Percentiles rank a stretch among this genome's conserved stretches.
phyloP scores from a whole-genome alignment of 805 yeast genomes.

The Jamesozyma gamospora region DNA sequence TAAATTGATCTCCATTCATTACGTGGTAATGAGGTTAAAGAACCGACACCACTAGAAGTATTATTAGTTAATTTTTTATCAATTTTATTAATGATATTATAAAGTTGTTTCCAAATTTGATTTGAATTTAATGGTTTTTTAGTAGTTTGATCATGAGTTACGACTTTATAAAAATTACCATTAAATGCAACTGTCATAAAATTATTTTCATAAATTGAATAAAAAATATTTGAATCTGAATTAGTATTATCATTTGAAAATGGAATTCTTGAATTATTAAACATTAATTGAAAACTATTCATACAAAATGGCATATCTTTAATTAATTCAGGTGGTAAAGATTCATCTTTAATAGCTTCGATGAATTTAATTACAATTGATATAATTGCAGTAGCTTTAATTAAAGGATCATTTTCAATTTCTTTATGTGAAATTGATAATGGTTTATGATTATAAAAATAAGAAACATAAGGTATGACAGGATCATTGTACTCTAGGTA shows the following conservation, averaged over 20 bases:
- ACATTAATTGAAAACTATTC: conserved; percentile 87
- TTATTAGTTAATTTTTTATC: conserved; percentile 3
- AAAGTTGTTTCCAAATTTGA: conserved; percentile 49
- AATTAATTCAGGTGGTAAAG: conserved; percentile 69
- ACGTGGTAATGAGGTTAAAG: conserved; percentile 74
- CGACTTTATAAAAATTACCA: conserved; percentile 72
- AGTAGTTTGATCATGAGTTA: conserved; percentile 38
- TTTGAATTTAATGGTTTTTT: conserved; percentile 34
- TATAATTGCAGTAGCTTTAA: conserved; percentile 68
- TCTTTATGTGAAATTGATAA: conserved; percentile 30
- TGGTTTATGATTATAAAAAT: conserved; percentile 78
- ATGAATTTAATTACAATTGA: conserved; percentile 60
- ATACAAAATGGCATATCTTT: conserved; percentile 82
- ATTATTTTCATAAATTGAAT: conserved; percentile 40
- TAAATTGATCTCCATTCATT: conserved; percentile 67
- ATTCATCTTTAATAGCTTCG: conserved; percentile 54
- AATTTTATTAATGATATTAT: conserved; percentile 36
- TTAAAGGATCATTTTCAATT: conserved; percentile 53
- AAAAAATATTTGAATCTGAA: conserved; percentile 49
- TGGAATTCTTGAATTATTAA: conserved; percentile 84
- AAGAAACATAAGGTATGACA: conserved; percentile 87
- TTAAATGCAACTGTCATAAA: conserved; percentile 64
- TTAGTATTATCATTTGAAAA: conserved; percentile 26
- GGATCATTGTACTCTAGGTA: conserved; percentile 88
- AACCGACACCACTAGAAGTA: conserved; percentile 48